Evolutionary conservation across 495 filamentous ascomycete genomes (phyloP), one percentile per base, ranked within the genome.

Genomic region (Xylaria telfairii): DNA sequence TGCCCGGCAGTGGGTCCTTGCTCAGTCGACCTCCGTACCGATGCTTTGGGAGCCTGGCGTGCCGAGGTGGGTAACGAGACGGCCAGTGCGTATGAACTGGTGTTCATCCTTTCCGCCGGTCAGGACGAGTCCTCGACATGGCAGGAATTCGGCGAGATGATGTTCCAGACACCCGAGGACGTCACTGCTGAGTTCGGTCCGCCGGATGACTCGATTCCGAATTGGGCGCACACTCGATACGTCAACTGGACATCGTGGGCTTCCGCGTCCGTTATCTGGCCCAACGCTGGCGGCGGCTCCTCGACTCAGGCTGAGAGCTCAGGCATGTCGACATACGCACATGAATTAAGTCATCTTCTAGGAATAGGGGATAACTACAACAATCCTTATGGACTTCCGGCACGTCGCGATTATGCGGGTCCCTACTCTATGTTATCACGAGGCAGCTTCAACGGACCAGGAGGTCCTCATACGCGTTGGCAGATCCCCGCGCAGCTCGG

Each of bases 101-200:
- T 76, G 0, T 83, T 82, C 69, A 82, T 83, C 67, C 78, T 83
- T 2, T 82, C 81, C 7, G 81, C 81, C 2, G 81, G 81, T 26
- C 81, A 83, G 47, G 81, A 83, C 62, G 81, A 83, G 66, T 81
- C 78, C 1, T 81, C 80, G 6, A 83, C 81, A 1, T 83, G 81
- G 81, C 82, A 83, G 37, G 82, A 83, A 53, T 83, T 83, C 65
- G 82, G 81, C 32, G 79, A 80, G 73, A 83, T 83, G 78, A 80
- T 77, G 53, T 83, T 82, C 60, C 62, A 73, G 17, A 75, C 71
- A 24, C 75, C 73, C 3, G 78, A 80, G 41, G 81, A 81, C 64
- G 78, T 83, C 7, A 76, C 80, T 8, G 76, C 78, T 15, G 74
- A 54, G n/a, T 83, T 82, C 51, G 81, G 81, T 4, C 80, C 81